Base-by-base conservation (phyloP, 148 eudicot species). In the Polygonum maritimum region DNA sequence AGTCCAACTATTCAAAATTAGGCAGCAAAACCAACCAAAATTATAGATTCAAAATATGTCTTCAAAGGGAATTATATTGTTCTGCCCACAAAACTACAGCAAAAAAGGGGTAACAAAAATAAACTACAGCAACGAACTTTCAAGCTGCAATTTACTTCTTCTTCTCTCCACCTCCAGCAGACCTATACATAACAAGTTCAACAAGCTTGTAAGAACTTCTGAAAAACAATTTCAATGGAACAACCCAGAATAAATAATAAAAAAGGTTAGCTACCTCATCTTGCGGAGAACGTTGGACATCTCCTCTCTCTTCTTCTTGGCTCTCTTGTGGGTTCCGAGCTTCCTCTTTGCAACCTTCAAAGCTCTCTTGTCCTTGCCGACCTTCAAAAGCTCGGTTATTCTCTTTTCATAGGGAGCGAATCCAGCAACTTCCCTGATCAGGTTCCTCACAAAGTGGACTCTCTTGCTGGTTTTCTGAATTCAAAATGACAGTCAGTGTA, bases 281-380 rank as follows among this genome's bases (percentile, higher is more conserved):
- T 86, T 84, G 79, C 87, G 84, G 80, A 86, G 89, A 55, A 86
- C 89, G 7, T 74, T 84, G 10, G 89, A 84, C 87, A 86, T 84
- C 83, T 86, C 89, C 83, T 84, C 87, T 80, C 89, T 80, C 89
- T 86, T 86, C 82, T 65, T 79, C 87, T 86, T 86, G 19, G 89
- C 89, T 74, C 87, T 86, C 85, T 86, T 86, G 83, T 86, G 89
- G 4, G 89, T 86, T 75, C 89, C 89, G 6, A 86, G 85, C 89
- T 86, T 86, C 58, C 87, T 80, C 85, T 86, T 84, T 14, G 89
- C 89, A 47, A 86, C 81, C 79, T 86, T 86, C 70, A 86, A 62
- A 1, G 89, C 89, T 45, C 89, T 86, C 79, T 86, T 84, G 78
- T 86, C 89, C 80, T 86, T 86, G 3, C 89, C 87, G 26, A 86